Evolutionary conservation across 441 rosid genomes (phyloP), one percentile per base, ranked within the genome.

Genomic region (Brassica balearica): DNA sequence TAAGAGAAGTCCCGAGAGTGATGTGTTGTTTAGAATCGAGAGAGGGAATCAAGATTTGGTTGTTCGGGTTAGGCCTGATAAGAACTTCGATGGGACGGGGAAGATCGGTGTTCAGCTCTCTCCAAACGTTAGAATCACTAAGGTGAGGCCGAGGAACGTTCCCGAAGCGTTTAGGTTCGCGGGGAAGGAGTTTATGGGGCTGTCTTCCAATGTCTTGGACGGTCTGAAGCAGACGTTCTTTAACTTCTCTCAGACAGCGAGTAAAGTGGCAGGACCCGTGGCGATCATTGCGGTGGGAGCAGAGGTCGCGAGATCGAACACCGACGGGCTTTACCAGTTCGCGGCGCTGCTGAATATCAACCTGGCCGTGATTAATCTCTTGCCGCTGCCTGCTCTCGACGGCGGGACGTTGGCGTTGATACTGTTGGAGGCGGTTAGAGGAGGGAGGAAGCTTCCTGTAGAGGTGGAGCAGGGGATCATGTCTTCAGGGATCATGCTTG

Each of bases 221-320:
- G 86, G 97, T 85, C 82, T 94, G 55, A 94, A 87, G 23, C 96
- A 94, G 73, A 92, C 96, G 5, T 87, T 94, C 74, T 55, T 88
- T 8, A 94, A 94, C 86, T 94, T 94, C 85, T 92, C 98, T 1
- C 94, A 94, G 79, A 75, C 94, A 5, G 97, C 98, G 3, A 85
- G 98, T 81, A 87, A 90, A 82, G 93, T 94, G 68, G 82, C 98
- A 0, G 98, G 98, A 72, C 98, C 98, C 4, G 94, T 94, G 48
- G 98, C 98, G 7, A 94, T 94, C 58, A 94, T 94, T 58, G 98
- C 98, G 8, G 98, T 94, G n/a, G 98, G 98, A 60, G 97, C 98
- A 8, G 97, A 94, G 82, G 98, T 94, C 56, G 98, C 98, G 38
- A 88, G 96, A 84, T 94, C 98, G 3, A 94, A 90, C 63, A 81